Base-by-base conservation (phyloP, 768 basidiomycete species). In the Baorangia bicolor region DNA sequence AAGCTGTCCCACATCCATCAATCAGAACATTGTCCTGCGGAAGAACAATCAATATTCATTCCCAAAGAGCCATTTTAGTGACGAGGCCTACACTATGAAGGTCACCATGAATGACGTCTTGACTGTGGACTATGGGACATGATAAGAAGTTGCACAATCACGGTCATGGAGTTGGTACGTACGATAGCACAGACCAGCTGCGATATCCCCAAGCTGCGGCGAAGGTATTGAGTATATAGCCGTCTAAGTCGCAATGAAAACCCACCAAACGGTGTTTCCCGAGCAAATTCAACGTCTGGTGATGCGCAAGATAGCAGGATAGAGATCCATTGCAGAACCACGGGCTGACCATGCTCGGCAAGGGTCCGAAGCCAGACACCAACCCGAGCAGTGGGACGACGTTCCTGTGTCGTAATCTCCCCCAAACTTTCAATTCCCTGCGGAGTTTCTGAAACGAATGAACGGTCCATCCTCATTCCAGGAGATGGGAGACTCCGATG, bases 11-110 rank as follows among this genome's bases (percentile, higher is more conserved):
- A 4, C 68, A 33, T 6, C 67, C 70, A 9, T 73, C 72, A 13
- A 82, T 71, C 25, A 82, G 68, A 46, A 82, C 74, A 55, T 82
- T 82, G 16, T 49, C 68, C 69, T 69, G 28, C 21, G 11, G 16
- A 41, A 14, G 39, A 40, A 38, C 16, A 21, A 11, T 51, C 34
- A 53, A 33, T 34, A 10, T 18, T 31, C 14, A 2, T 42, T 40
- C 7, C 23, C 2, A 23, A 49, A 33, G n/a, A 2, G 3, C 9
- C 8, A 20, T n/a, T 30, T 38, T 11, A n/a, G 28, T 5, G 7
- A 34, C 21, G 33, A 16, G 23, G 23, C 69, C 14, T 55, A 74
- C 72, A 1, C 72, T 74, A 46, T 75, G 70, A 12, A 76, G 61
- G 53, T 77, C 74, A 10, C 72, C 73, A 49, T 76, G 75, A 2